Evolutionary conservation across 2,329 filamentous ascomycete species (phyloP).

Genomic region (Periconia macrospinosa): DNA sequence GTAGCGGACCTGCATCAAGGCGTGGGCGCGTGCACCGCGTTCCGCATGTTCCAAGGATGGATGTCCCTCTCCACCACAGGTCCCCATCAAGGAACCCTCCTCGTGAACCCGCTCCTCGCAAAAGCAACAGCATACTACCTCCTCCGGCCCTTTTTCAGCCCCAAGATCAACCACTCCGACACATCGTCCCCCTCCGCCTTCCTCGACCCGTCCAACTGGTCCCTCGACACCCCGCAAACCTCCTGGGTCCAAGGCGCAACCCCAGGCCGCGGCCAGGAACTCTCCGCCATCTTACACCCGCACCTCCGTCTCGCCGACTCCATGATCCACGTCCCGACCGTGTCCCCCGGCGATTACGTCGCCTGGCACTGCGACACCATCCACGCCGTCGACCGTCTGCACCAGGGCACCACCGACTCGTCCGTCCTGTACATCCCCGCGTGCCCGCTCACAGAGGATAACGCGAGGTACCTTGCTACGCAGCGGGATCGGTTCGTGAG

Average conservation of each 20-base stretch:
- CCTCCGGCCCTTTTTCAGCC: constrained; percentile 79
- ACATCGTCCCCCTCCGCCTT: constrained; percentile 44
- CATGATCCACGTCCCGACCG: constrained; percentile 72
- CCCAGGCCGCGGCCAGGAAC: constrained; percentile 70
- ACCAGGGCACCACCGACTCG: constrained; percentile 71
- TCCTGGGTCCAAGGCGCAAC: constrained; percentile 71
- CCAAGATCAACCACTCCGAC: constrained; percentile 40
- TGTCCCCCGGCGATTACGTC: constrained; percentile 74
- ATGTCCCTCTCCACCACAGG: constrained; percentile 73
- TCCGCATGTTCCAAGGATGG: constrained; percentile 91
- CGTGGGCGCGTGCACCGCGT: constrained; percentile 78
- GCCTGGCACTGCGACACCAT: constrained; percentile 79
- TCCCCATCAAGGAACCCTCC: constrained; percentile 75
- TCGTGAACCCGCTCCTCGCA: constrained; percentile 77
- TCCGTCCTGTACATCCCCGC: constrained; percentile 89
- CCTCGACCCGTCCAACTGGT: constrained; percentile 63
- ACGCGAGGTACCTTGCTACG: constrained; percentile 69
- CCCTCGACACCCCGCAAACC: constrained; percentile 55
- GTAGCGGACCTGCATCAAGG: constrained; percentile 78
- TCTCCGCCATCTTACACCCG: constrained; percentile 66
- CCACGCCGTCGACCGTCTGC: constrained; percentile 80
- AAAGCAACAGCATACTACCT: constrained; percentile 79
- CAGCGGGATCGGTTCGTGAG: constrained; percentile 72
- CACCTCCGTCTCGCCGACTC: constrained; percentile 67
- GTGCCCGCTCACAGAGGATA: constrained; percentile 76